Evolutionary conservation across 768 basidiomycete genomes (phyloP), one percentile per base, ranked within the genome.

Genomic region (Russula griseocarnosa): DNA sequence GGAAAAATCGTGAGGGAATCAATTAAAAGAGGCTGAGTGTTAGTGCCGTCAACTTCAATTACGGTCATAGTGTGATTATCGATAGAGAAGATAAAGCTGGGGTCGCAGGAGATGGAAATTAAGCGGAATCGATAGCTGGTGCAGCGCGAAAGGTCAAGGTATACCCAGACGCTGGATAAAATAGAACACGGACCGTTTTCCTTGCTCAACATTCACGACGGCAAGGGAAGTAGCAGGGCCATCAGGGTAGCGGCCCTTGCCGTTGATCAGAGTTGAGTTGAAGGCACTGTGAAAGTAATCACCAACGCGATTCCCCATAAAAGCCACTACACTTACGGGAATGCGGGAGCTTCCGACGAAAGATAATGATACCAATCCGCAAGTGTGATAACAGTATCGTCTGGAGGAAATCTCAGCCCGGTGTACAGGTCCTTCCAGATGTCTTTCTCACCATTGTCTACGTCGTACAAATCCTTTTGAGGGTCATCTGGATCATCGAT

Each of bases 301-400:
- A 20, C 44, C 9, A 20, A 46, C 20, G 44, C 20, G 44, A 46
- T 46, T 11, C 24, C 58, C 1, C 1, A 42, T 16, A 20, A 14
- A 57, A 30, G 28, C 11, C 10, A 3, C 26, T 8, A 32, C 22
- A 60, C 9, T 47, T 5, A 53, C 58, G 53, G 22, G 69, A 70
- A 30, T 10, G 26, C 18, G 58, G 66, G 3, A 76, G 72, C 9
- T 70, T 71, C 10, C 36, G 26, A 47, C 77, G 80, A 65, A 78
- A 81, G 78, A 76, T 80, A 55, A 42, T 68, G 67, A 26, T 67
- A 67, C 82, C 82, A 83, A 55, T 83, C 82, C 0, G 79, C 72
- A 28, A 83, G 44, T 0, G 52, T 53, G 32, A 53, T 53, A 18
- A 53, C 4, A 6, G 52, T 53, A 16, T 14, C 5, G 5, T 53